Base-by-base conservation (phyloP, 345 rosid species). In the Combretum micranthum region DNA sequence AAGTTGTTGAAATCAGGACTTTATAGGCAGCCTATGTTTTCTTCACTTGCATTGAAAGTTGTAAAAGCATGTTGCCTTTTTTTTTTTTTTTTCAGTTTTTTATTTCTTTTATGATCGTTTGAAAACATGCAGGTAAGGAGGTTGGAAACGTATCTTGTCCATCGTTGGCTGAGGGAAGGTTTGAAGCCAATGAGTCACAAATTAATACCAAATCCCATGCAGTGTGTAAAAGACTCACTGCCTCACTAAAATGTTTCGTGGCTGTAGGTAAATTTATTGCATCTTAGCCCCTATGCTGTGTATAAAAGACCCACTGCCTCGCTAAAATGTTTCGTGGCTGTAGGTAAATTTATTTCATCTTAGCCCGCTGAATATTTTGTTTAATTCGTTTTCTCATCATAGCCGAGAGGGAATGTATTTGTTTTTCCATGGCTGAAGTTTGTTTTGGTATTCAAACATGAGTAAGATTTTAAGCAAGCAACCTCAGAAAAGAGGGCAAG, bases 41-140 rank as follows among this genome's bases (percentile, higher is more conserved):
- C 47, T 52, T 57, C 57, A 17, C 14, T 12, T 13, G 10, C 22
- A 32, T 32, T 32, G 39, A 32, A 32, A 32, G 2, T 32, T 32
- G 39, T 32, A 7, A 32, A 32, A 2, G 22, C 17, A 54, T 53
- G 52, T 48, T 26, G 26, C 46, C 22, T 39, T n/a, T 39, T 53
- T n/a, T 47, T 21, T 49, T 56, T 3, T 61, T 47, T 59, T 16
- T 59, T 16, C n/a, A n/a, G n/a, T n/a, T n/a, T n/a, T n/a, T n/a
- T n/a, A n/a, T n/a, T n/a, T n/a, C n/a, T 58, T 52, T 44, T 23
- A 37, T 19, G 52, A 32, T 13, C 25, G 39, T 55, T 42, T 19
- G 58, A 64, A 55, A 61, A 59, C 42, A 67, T 57, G 63, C 92
- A 89, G 99, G 97, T 87, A 52, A 83, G 99, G 70, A n/a, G 83